A percentile compares a stretch with the other conserved stretches of the same genome.
phyloP scores from a whole-genome alignment of 306 rosid species.

The Geum urbanum region DNA sequence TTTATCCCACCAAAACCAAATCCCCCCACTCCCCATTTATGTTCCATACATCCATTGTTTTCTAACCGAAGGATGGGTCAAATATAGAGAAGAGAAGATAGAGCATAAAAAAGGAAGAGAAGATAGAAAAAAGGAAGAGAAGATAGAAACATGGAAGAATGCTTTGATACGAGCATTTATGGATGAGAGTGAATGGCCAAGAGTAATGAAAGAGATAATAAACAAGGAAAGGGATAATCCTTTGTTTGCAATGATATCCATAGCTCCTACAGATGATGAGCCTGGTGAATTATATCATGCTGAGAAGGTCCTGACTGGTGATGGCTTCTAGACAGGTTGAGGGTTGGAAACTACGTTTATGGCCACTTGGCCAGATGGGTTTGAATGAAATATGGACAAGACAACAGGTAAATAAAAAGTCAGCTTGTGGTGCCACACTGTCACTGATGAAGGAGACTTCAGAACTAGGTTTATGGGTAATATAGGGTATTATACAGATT shows the following conservation, averaged over 20 bases:
- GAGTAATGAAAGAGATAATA: background rate
- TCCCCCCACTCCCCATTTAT: background rate
- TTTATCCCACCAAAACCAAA: too few relatives aligned
- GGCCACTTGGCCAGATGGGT: conserved; percentile 44
- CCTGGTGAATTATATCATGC: background rate
- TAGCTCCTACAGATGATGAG: background rate
- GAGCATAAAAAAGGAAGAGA: too few relatives aligned
- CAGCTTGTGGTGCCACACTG: conserved; percentile 61
- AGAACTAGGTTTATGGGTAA: conserved; percentile 64
- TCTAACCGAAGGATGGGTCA: background rate
- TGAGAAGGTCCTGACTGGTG: background rate
- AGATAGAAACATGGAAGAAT: background rate
- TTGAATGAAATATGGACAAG: conserved; percentile 69
- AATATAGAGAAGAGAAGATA: background rate
- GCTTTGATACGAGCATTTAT: background rate
- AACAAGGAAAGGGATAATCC: background rate
- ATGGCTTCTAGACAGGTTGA: background rate
- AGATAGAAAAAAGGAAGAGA: background rate
- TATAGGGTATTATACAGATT: conserved; percentile 60
- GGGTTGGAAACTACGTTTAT: too few relatives aligned
- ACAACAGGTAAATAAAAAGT: conserved; percentile 61
- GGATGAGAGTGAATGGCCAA: background rate
- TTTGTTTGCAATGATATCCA: background rate
- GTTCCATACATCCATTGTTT: background rate
- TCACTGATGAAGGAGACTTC: conserved; percentile 74